Base-by-base conservation (phyloP, 1,284 basidiomycete species). In the Sanghuangporus baumii region DNA sequence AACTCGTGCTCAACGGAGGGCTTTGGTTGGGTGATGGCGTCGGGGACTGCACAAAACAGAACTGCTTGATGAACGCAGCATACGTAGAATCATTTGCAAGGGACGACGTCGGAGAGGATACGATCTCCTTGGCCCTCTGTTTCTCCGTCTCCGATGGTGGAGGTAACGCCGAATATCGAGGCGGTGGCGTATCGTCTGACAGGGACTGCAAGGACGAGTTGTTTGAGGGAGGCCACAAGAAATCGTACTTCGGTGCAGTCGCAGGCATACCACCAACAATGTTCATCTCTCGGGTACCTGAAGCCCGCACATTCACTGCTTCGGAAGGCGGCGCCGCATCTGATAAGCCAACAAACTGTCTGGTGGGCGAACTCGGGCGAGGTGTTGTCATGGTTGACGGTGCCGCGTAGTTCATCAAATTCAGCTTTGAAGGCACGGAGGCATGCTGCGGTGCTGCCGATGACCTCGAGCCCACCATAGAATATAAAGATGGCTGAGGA, bases 331-430 rank as follows among this genome's bases (percentile, higher is more conserved):
- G 55, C 12, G 59, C 38, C 18, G 59, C 59, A 34, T 60, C 59
- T 16, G 59, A 60, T 18, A 60, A 54, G 11, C 59, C 59, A 34
- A 60, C 59, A 31, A 60, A 54, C 18, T 60, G 18, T 31, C 36
- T 43, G 9, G 59, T 38, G 40, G 59, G 59, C 7, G 55, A 37
- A 23, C 46, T 23, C 14, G 7, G 41, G 12, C 36, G 55, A n/a
- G 58, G 46, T 46, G 62, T 12, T 20, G 80, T 78, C n/a, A 77
- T 9, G n/a, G 58, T 37, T 8, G 62, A 59, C 23, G 80, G 79
- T 11, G 78, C 77, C 20, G 79, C 79, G 65, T 84, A 83, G 70
- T 84, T 84, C 66, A 74, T 75, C 61, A 84, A 69, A 61, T 76
- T 79, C 54, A 84, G 72, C 70, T 75, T 75, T 68, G 74, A 75